These are phyloP conservation scores for Gillenia trifoliata DNA, from an alignment of 306 rosid genomes.

Conservation along the genomic window DNA sequence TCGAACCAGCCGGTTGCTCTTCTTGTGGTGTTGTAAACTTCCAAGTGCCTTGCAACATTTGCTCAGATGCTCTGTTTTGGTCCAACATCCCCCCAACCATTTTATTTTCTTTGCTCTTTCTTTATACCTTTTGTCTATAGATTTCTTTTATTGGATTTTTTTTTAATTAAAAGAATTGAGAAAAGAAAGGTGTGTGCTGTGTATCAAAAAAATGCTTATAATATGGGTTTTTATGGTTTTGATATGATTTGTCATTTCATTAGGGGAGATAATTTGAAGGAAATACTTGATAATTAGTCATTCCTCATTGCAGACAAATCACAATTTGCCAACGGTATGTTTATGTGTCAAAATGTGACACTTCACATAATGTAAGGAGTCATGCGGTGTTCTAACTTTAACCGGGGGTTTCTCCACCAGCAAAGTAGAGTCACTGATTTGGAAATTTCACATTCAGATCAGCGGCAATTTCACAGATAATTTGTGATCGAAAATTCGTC, in stretches of 20 bases:
- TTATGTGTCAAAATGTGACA: not conserved
- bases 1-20: slow-evolving; percentile 3
- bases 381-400: not conserved
- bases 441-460: not conserved
- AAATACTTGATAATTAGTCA: too few relatives aligned
- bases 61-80: not conserved
- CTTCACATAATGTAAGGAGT: not conserved
- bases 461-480: not conserved
- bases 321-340: not conserved
- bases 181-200: not conserved
- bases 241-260: not conserved
- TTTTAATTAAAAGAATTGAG: not conserved
- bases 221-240: not conserved
- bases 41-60: not conserved
- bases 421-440: not conserved
- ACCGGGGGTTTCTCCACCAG: not conserved
- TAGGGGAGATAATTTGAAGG: not conserved
- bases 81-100: not conserved
- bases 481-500: not conserved
- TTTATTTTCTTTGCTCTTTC: not conserved
- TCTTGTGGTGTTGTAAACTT: not conserved
- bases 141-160: slow-evolving; percentile 16
- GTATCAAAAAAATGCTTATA: too few relatives aligned
- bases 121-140: slow-evolving; percentile 12
- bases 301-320: too few relatives aligned